phyloP scores from a whole-genome alignment of 192 early-diverging fungal genomes.

The Gamsiella multidivaricata region DNA sequence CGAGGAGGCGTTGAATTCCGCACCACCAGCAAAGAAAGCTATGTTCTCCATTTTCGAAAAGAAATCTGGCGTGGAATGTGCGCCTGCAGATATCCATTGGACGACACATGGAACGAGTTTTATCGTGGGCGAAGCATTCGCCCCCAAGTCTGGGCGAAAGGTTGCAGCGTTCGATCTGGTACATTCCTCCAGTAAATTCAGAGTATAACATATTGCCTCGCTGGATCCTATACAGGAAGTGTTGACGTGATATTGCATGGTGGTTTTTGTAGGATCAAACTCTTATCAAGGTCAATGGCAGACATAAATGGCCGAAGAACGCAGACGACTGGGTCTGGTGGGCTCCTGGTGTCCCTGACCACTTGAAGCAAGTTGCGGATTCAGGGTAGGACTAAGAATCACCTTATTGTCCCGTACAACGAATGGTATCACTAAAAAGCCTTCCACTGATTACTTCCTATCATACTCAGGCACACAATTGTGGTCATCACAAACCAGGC shows the following conservation, averaged over 20 bases:
- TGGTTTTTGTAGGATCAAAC: conserved; percentile 70
- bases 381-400: conserved; percentile 60
- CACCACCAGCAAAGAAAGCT: conserved; percentile 24
- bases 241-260: not conserved
- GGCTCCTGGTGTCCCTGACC: conserved; percentile 64
- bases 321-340: conserved; percentile 86
- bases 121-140: conserved; percentile 44
- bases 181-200: not conserved
- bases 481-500: conserved; percentile 83
- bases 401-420: not conserved
- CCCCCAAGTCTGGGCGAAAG: conserved; percentile 42
- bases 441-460: no score
- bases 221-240: not conserved
- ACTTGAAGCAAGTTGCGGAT: conserved; percentile 68
- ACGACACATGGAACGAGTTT: conserved; percentile 29
- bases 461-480: conserved; percentile 66
- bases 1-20: not conserved
- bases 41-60: conserved; percentile 48
- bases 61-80: not conserved
- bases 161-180: conserved; percentile 80
- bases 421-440: no score
- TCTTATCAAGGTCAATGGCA: conserved; percentile 74
- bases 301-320: conserved; percentile 69
- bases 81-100: conserved; percentile 29
- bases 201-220: not conserved